Base-by-base conservation (phyloP, 1,284 basidiomycete species). In the Butyriboletus appendiculatus region DNA sequence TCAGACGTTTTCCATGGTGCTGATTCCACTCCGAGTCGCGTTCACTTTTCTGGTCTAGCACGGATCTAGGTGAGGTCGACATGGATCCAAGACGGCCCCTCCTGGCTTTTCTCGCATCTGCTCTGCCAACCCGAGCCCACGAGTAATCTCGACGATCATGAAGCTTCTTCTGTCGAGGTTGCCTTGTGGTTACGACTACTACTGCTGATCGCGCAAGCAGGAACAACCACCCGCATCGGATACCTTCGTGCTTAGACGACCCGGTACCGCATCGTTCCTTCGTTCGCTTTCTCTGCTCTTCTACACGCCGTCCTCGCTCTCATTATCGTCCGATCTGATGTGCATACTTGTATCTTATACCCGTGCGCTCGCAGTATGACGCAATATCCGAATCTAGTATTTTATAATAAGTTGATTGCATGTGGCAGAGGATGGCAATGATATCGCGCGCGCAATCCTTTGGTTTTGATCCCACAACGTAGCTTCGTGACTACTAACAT, bases 61-160 rank as follows among this genome's bases (percentile, higher is more conserved):
- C 32, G 26, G 26, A 28, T 28, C 26, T 9, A 10, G 37, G 22
- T 2, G 56, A 63, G 24, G 41, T 59, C 37, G 66, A 64, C 53
- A 66, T 73, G 62, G 70, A 67, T 59, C 68, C 68, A 15, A 62
- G 61, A n/a, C 51, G 68, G 0, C 48, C 90, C 5, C 80, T 90
- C 11, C 72, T 92, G 26, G 80, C 84, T 59, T 92, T 92, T 76
- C 90, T 92, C 80, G 75, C 84, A 39, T 82, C 84, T 2, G 90
- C 88, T 16, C 87, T 88, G 1, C 88, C 89, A 24, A 24, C 5
- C 24, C 26, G 26, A 28, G 8, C 26, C 9, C 26, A 28, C 26
- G 12, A 59, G 55, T 20, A 58, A 64, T 33, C 61, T 62, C 11
- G 61, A 57, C 10, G 62, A 63, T 11, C 4, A 28, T 44, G 60